Evolutionary conservation across 306 rosid species (phyloP).

Genomic region (Trichosanthes cucumerina): DNA sequence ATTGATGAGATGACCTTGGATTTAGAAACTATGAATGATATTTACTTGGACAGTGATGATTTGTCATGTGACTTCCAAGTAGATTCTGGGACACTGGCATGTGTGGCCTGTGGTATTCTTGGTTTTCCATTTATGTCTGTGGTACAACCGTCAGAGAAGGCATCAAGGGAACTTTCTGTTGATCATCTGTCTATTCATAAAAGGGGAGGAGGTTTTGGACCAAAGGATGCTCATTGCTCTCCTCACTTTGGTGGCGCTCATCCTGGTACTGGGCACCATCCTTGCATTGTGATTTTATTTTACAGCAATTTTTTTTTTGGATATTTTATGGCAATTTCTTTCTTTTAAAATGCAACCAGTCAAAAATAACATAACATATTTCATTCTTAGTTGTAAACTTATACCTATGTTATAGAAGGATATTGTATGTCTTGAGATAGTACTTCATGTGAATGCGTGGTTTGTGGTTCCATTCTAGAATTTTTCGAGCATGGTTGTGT

Average conservation of each 20-base stretch:
- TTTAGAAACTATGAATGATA: slow-evolving; percentile 53
- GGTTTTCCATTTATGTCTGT: slow-evolving; percentile 97
- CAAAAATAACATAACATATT: not conserved
- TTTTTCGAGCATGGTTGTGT: not conserved
- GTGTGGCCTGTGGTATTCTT: slow-evolving; percentile 97
- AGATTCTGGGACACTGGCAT: slow-evolving; percentile 90
- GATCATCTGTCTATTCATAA: slow-evolving; percentile 28
- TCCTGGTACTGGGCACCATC: slow-evolving; percentile 29
- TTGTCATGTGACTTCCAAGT: slow-evolving; percentile 83
- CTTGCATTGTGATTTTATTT: slow-evolving; percentile 1
- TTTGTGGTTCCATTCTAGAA: not conserved
- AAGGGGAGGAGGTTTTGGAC: slow-evolving; percentile 14
- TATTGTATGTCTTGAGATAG: not conserved
- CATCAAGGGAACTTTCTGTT: slow-evolving; percentile 36
- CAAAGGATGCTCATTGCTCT: slow-evolving; percentile 17
- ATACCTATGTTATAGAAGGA: not conserved
- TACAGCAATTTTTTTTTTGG: not conserved
- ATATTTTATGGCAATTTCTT: not conserved
- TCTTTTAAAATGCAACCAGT: not conserved
- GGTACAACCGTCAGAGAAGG: slow-evolving; percentile 73
- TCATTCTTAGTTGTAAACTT: not conserved
- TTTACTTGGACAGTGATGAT: slow-evolving; percentile 56
- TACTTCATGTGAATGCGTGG: not conserved
- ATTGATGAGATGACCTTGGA: slow-evolving; percentile 69
- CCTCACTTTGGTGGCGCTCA: slow-evolving; percentile 22